A percentile compares a stretch with the other conserved stretches of the same genome.
Evolutionary conservation across 2,329 filamentous ascomycete species (phyloP).

Genomic region (Dothideomycetes sp.): DNA sequence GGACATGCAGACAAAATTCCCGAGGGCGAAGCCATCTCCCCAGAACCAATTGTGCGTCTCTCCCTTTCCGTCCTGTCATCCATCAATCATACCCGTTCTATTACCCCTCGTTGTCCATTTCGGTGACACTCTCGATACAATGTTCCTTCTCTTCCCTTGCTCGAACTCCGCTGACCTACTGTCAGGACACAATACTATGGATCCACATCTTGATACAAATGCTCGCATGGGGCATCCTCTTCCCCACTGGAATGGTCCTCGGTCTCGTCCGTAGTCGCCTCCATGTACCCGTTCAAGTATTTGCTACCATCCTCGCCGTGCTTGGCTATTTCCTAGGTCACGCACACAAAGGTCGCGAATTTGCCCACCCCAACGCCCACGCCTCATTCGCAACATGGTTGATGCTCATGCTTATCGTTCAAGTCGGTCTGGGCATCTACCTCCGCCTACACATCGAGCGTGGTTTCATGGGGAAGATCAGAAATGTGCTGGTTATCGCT

Average conservation of each 20-base stretch:
- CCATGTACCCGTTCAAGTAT: constrained; percentile 81
- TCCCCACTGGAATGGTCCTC: constrained; percentile 89
- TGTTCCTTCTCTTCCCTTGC: background rate
- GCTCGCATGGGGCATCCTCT: constrained; percentile 80
- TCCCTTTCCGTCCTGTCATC: too few species aligned
- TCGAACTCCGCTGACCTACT: constrained; percentile 4
- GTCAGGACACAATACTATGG: constrained; percentile 74
- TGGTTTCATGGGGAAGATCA: constrained; percentile 69
- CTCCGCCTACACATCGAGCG: constrained; percentile 80
- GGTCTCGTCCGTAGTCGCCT: constrained; percentile 83
- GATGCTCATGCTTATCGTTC: constrained; percentile 66
- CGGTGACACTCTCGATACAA: too few species aligned
- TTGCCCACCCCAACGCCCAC: constrained; percentile 64
- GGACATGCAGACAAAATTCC: constrained; percentile 49
- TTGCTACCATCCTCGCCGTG: constrained; percentile 64
- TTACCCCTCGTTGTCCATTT: too few species aligned
- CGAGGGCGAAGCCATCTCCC: constrained; percentile 58
- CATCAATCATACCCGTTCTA: too few species aligned
- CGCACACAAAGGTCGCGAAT: constrained; percentile 78
- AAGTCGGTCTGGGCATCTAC: constrained; percentile 75
- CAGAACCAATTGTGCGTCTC: constrained; percentile 58
- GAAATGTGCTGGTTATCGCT: constrained; percentile 56
- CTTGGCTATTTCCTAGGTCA: constrained; percentile 88
- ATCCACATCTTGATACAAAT: constrained; percentile 84
- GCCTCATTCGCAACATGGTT: constrained; percentile 67